A percentile compares a stretch with the other conserved stretches of the same genome.
Conservation (phyloP, 371 early-diverging fungal species). For the Syncephalastrum monosporum region DNA sequence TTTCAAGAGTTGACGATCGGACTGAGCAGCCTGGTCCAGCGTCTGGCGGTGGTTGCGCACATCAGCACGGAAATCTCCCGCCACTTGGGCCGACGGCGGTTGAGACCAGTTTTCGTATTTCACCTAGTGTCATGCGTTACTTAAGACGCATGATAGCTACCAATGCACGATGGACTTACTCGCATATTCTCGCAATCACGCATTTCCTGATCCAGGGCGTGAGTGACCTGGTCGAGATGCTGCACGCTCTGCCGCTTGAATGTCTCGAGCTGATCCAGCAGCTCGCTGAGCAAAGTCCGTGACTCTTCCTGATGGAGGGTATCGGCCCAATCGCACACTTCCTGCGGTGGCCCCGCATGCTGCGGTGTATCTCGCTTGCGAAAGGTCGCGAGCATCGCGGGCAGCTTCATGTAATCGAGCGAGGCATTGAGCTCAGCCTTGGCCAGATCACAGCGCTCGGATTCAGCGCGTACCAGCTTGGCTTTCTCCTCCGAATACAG, state of each 20-base stretch:
- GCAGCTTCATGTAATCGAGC: conserved; percentile 84
- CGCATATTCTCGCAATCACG: conserved; percentile 77
- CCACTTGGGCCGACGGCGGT: conserved; percentile 74
- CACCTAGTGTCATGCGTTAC: conserved; percentile 28
- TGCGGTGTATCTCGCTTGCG: conserved; percentile 52
- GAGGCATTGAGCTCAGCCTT: conserved; percentile 86
- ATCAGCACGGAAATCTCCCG: conserved; percentile 75
- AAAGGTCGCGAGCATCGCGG: conserved; percentile 73
- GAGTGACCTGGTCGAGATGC: conserved; percentile 60
- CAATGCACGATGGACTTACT: conserved; percentile 36
- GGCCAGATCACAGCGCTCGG: conserved; percentile 75
- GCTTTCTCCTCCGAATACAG: conserved; percentile 96
- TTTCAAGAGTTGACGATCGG: conserved; percentile 67
- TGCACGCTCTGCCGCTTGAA: conserved; percentile 61
- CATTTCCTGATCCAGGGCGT: conserved; percentile 82
- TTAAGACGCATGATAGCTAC: not conserved
- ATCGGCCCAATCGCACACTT: conserved; percentile 63
- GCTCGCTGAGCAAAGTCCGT: conserved; percentile 45
- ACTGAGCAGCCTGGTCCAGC: conserved; percentile 73
- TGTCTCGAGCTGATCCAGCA: conserved; percentile 58
- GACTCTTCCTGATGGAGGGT: conserved; percentile 55
- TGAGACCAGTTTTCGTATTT: conserved; percentile 85
- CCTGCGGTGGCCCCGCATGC: conserved; percentile 54
- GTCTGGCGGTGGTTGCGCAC: conserved; percentile 74
- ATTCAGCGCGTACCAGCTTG: conserved; percentile 79